These are phyloP conservation scores for Boletus reticulatus DNA, from an alignment of 768 basidiomycete species.

Conservation along the genomic window DNA sequence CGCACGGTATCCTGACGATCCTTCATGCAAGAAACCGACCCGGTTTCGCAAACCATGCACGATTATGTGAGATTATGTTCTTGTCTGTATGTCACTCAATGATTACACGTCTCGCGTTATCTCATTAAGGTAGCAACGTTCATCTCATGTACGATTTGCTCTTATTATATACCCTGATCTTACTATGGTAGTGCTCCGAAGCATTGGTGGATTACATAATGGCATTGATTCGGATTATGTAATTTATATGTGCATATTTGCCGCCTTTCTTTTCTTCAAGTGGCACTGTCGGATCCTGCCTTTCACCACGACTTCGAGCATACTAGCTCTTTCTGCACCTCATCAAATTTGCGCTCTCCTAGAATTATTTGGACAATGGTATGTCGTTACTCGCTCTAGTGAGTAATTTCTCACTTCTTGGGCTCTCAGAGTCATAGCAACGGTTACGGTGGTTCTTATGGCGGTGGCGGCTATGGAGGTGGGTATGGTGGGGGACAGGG, in stretches of 20 bases:
- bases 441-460: conserved; percentile 34
- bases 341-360: neutral
- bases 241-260: conserved; percentile 12
- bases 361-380: conserved; percentile 20
- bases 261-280: conserved; percentile 12
- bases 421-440: conserved; percentile 29
- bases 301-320: conserved; percentile 28
- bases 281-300: conserved; percentile 7
- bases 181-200: neutral
- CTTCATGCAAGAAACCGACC: conserved; percentile 29
- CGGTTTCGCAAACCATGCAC: conserved; percentile 32
- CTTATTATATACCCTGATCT: too few relatives aligned
- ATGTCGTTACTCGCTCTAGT: neutral
- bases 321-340: neutral
- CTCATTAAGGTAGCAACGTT: neutral
- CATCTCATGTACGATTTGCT: conserved; percentile 10
- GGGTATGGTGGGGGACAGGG: conserved; percentile 29
- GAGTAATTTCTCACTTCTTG: neutral
- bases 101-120: neutral
- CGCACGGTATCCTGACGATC: conserved; percentile 53
- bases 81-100: conserved; percentile 7
- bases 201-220: conserved; percentile 4
- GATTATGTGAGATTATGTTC: conserved; percentile 34
- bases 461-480: conserved; percentile 15
- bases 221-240: neutral